These are phyloP conservation scores for Lepidium sativum DNA, from an alignment of 345 rosid species.

Conservation along the genomic window DNA sequence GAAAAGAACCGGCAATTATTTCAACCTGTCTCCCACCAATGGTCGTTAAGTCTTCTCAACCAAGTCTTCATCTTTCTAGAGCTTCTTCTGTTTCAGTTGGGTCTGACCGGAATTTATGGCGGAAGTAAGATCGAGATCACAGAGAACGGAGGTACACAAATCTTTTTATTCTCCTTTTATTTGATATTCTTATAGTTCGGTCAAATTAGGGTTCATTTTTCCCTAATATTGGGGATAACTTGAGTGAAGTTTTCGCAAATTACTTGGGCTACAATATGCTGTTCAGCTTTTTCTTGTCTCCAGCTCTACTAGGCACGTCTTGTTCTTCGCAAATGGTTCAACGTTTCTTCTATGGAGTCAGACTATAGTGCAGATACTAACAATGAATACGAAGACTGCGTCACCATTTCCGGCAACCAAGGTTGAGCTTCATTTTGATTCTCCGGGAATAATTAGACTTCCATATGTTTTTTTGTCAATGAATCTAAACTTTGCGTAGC, in stretches of 20 bases:
- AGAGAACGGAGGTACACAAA: conserved; percentile 1
- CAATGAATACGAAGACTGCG: not conserved
- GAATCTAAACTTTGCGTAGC: not conserved
- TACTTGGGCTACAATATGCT: conserved; percentile 60
- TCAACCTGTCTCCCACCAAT: too few species aligned
- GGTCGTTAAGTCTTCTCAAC: not conserved
- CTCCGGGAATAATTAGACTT: not conserved
- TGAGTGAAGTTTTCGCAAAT: conserved; percentile 40
- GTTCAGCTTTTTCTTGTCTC: conserved; percentile 75
- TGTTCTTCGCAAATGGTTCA: conserved; percentile 72
- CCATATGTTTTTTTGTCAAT: not conserved
- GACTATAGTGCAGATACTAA: conserved; percentile 58
- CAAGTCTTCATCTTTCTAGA: not conserved
- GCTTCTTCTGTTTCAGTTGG: not conserved
- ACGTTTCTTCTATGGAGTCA: conserved; percentile 47
- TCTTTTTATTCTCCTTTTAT: not conserved
- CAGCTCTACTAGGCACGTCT: conserved; percentile 74
- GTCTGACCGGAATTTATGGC: conserved; percentile 4
- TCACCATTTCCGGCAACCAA: not conserved
- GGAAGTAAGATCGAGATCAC: not conserved
- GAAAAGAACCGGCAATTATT: too few species aligned
- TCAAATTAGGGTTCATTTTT: not conserved
- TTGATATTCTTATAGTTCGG: not conserved
- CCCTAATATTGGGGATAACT: not conserved
- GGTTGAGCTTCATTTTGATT: not conserved